These are phyloP conservation scores for Knoxia roxburghii DNA, from an alignment of 257 asterid species.

Conservation along the genomic window DNA sequence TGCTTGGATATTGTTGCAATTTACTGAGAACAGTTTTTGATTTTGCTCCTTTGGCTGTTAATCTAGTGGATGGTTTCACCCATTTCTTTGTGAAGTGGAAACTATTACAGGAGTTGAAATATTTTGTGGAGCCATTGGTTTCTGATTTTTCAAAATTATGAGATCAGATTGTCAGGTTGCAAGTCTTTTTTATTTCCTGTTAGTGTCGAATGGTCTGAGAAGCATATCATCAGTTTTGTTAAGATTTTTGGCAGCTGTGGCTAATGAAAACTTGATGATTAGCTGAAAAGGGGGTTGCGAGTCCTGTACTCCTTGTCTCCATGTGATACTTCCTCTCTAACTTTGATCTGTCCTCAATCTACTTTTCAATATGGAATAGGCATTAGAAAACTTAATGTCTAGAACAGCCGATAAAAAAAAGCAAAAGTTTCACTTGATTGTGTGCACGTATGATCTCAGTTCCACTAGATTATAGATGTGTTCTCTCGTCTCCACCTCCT, in stretches of 20 bases:
- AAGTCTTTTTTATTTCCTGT: neutral
- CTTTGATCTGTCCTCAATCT: neutral
- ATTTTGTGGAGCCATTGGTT: neutral
- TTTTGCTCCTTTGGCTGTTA: neutral
- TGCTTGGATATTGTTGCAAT: neutral
- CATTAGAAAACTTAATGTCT: neutral
- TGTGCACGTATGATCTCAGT: slow-evolving; percentile 79
- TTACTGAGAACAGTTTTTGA: neutral
- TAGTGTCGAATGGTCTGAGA: neutral
- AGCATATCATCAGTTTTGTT: neutral
- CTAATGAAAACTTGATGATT: neutral
- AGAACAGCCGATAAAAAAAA: neutral
- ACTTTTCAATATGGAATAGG: neutral
- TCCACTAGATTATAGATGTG: too few relatives aligned
- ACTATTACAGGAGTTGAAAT: neutral
- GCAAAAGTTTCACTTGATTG: slow-evolving; percentile 35
- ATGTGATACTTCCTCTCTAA: neutral
- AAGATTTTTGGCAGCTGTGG: neutral
- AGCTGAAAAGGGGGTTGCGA: neutral
- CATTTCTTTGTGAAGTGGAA: neutral
- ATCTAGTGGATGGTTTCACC: neutral
- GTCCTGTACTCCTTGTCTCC: neutral
- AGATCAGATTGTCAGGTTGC: slow-evolving; percentile 1
- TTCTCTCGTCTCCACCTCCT: neutral
- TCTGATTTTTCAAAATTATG: neutral